These are phyloP conservation scores for Saposhnikovia divaricata DNA, from an alignment of 129 eudicot genomes.

Conservation along the genomic window DNA sequence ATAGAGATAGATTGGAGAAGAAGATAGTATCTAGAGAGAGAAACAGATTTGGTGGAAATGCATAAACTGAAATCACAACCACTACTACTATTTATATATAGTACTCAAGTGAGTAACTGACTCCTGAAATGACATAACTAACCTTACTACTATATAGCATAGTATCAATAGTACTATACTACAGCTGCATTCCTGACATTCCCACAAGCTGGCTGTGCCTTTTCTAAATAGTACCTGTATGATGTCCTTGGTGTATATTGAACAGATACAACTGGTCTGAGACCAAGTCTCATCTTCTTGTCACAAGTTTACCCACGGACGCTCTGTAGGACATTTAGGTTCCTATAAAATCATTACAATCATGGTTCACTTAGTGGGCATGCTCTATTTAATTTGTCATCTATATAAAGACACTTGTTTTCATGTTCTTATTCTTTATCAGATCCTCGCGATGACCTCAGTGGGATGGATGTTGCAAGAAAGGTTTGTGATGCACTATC, in stretches of 20 bases:
- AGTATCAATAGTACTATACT: too few relatives aligned
- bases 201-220: neutral
- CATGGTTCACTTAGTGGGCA: neutral
- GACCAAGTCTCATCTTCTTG: neutral
- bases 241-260: neutral
- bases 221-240: neutral
- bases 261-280: neutral
- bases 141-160: neutral
- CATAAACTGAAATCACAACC: too few relatives aligned
- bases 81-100: neutral
- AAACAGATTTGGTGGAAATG: neutral
- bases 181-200: too few relatives aligned
- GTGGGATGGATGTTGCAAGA: constrained; percentile 98
- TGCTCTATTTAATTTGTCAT: neutral
- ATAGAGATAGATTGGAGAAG: neutral
- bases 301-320: neutral
- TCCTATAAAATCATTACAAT: neutral
- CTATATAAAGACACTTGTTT: neutral
- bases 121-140: neutral
- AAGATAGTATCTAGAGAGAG: neutral
- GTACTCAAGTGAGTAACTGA: neutral
- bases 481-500: constrained; percentile 46
- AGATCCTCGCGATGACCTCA: constrained; percentile 99
- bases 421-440: constrained; percentile 19
- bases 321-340: neutral